These are phyloP conservation scores for Onygenales sp. DNA, from an alignment of 2,329 filamentous ascomycete species.

Conservation along the genomic window DNA sequence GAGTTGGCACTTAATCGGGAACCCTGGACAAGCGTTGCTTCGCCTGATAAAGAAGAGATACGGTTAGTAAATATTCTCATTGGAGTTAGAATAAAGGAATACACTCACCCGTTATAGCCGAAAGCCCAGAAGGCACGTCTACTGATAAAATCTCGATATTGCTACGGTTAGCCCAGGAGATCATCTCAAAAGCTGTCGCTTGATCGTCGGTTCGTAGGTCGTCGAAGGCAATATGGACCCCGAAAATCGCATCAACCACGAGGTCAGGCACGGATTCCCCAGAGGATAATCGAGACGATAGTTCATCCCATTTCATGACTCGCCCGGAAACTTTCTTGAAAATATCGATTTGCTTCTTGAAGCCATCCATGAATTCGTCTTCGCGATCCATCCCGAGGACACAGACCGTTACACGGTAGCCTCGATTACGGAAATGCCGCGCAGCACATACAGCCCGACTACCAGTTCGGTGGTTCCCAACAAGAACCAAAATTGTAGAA, in stretches of 20 bases:
- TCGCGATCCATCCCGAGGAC: constrained; percentile 79
- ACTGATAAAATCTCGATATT: constrained; percentile 75
- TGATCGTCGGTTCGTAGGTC: constrained; percentile 76
- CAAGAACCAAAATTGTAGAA: constrained; percentile 65
- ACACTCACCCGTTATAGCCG: constrained; percentile 63
- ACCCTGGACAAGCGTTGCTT: constrained; percentile 56
- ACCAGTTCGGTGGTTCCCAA: constrained; percentile 88
- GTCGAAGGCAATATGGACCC: constrained; percentile 79
- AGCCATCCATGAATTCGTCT: constrained; percentile 66
- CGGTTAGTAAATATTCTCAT: not conserved
- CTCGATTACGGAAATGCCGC: constrained; percentile 76
- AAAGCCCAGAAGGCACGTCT: constrained; percentile 84
- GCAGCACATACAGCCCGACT: constrained; percentile 76
- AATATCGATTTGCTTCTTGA: constrained; percentile 71
- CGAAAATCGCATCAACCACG: constrained; percentile 81
- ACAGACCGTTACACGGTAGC: constrained; percentile 70
- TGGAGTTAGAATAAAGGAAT: constrained; percentile 23
- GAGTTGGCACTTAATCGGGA: constrained; percentile 70
- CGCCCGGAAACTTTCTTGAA: constrained; percentile 76
- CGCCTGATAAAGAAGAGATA: constrained; percentile 27
- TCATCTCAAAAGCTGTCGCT: constrained; percentile 75
- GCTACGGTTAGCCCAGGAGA: constrained; percentile 86
- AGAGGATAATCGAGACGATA: constrained; percentile 39
- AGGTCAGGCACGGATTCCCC: constrained; percentile 61
- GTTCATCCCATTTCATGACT: constrained; percentile 53